phyloP scores from a whole-genome alignment of 495 filamentous ascomycete genomes.

The Penicillium samsonianum region DNA sequence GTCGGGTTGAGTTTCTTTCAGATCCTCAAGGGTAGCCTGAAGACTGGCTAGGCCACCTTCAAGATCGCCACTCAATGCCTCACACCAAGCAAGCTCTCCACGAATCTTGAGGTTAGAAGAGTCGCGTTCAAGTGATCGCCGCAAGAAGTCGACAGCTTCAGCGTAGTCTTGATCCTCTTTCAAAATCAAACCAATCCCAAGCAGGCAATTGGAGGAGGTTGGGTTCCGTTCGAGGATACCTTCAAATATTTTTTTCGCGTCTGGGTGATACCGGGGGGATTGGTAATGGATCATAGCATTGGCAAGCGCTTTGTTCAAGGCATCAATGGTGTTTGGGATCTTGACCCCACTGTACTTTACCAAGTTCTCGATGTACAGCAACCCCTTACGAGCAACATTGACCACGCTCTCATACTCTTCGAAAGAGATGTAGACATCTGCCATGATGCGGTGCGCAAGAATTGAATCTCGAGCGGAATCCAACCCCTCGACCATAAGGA shows the following conservation, averaged over 20 bases:
- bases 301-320: slow-evolving; percentile 72
- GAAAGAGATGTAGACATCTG: slow-evolving; percentile 78
- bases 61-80: slow-evolving; percentile 77
- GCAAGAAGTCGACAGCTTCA: slow-evolving; percentile 75
- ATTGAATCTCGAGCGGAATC: slow-evolving; percentile 67
- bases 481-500: slow-evolving; percentile 83
- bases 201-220: slow-evolving; percentile 73
- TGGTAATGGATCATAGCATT: slow-evolving; percentile 86
- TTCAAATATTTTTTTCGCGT: slow-evolving; percentile 83
- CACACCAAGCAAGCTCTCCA: slow-evolving; percentile 87
- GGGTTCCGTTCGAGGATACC: slow-evolving; percentile 70
- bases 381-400: slow-evolving; percentile 73
- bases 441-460: slow-evolving; percentile 81
- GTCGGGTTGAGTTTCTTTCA: slow-evolving; percentile 54
- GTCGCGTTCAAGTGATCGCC: slow-evolving; percentile 70
- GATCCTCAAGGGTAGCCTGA: slow-evolving; percentile 62
- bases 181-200: slow-evolving; percentile 86
- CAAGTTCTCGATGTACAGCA: slow-evolving; percentile 59
- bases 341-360: slow-evolving; percentile 62
- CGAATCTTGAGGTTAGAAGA: slow-evolving; percentile 70
- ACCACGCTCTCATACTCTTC: slow-evolving; percentile 86
- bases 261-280: slow-evolving; percentile 81
- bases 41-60: slow-evolving; percentile 63
- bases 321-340: slow-evolving; percentile 68
- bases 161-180: slow-evolving; percentile 88